Percentiles rank a stretch among this genome's conserved stretches.
Conservation (phyloP, 805 yeast genomes). For the Yamadazyma kitorensis region DNA sequence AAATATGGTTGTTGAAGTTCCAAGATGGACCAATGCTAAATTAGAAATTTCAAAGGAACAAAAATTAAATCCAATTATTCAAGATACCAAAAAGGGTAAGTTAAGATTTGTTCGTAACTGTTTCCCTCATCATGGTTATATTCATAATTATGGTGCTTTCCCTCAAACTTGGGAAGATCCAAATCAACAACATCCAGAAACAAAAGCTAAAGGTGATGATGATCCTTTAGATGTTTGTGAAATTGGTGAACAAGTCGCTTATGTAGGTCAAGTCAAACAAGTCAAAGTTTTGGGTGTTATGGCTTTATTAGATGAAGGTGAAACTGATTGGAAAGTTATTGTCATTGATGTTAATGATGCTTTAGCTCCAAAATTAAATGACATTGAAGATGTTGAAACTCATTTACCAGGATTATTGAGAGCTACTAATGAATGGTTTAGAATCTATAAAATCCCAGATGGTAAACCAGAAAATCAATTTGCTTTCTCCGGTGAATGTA, state of each 20-base stretch:
- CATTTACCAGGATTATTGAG: conserved; percentile 70
- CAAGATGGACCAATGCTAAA: conserved; percentile 98
- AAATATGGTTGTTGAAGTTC: conserved; percentile 90
- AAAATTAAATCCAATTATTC: conserved; percentile 87
- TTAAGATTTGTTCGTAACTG: conserved; percentile 94
- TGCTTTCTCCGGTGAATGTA: conserved; percentile 69
- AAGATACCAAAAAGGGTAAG: conserved; percentile 97
- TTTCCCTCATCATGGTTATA: conserved; percentile 98
- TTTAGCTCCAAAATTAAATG: conserved; percentile 55
- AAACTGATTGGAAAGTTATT: conserved; percentile 91
- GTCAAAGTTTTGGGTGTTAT: conserved; percentile 73
- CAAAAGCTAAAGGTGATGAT: conserved; percentile 76
- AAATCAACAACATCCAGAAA: conserved; percentile 59
- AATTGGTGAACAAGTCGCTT: conserved; percentile 46
- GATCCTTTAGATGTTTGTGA: conserved; percentile 82
- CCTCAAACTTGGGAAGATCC: conserved; percentile 91
- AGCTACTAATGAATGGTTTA: conserved; percentile 75
- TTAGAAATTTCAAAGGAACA: conserved; percentile 87
- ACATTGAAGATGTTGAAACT: conserved; percentile 63
- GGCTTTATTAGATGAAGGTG: conserved; percentile 89
- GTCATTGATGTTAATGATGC: conserved; percentile 69
- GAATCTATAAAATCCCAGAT: conserved; percentile 78
- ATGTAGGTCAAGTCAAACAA: conserved; percentile 52
- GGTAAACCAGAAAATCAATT: conserved; percentile 75
- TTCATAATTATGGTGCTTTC: conserved; percentile 97